These are phyloP conservation scores for Coemansia sp. DNA, from an alignment of 192 early-diverging fungal genomes.

Conservation along the genomic window DNA sequence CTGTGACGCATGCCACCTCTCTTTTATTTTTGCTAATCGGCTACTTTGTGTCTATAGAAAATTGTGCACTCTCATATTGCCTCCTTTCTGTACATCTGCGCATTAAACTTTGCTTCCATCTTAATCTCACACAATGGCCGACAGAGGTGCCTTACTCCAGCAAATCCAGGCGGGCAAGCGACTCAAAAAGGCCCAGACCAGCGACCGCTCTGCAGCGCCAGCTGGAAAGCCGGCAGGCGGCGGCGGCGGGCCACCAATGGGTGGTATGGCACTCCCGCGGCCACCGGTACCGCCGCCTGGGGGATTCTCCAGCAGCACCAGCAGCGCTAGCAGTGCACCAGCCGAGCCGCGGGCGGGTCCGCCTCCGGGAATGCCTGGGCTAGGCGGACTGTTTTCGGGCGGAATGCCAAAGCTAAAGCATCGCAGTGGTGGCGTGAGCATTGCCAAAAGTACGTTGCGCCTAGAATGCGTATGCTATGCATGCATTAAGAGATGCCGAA, in stretches of 20 bases:
- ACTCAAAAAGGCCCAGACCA: conserved; percentile 73
- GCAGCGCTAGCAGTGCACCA: conserved; percentile 22
- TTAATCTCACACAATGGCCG: conserved; percentile 28
- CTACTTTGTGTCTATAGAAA: not conserved
- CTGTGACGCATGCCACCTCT: too few relatives aligned
- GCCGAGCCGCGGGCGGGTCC: conserved; percentile 15
- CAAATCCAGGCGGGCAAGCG: conserved; percentile 74
- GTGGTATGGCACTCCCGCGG: conserved; percentile 32
- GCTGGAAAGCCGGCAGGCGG: conserved; percentile 30
- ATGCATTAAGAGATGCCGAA: not conserved
- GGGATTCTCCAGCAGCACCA: conserved; percentile 16
- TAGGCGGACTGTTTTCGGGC: conserved; percentile 67
- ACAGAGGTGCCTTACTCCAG: conserved; percentile 61
- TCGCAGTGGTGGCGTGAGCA: conserved; percentile 60
- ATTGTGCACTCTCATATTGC: too few relatives aligned
- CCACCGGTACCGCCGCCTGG: conserved; percentile 32
- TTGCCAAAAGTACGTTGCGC: conserved; percentile 45
- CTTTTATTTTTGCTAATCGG: not conserved
- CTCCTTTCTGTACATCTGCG: not conserved
- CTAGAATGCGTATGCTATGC: not conserved
- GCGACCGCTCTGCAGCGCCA: conserved; percentile 69
- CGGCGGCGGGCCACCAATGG: conserved; percentile 32
- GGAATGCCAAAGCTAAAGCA: conserved; percentile 73
- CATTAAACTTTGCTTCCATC: not conserved
- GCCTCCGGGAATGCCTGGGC: conserved; percentile 47